These are phyloP conservation scores for Ceratobasidium sp. DNA, from an alignment of 1,284 basidiomycete genomes.

Conservation along the genomic window DNA sequence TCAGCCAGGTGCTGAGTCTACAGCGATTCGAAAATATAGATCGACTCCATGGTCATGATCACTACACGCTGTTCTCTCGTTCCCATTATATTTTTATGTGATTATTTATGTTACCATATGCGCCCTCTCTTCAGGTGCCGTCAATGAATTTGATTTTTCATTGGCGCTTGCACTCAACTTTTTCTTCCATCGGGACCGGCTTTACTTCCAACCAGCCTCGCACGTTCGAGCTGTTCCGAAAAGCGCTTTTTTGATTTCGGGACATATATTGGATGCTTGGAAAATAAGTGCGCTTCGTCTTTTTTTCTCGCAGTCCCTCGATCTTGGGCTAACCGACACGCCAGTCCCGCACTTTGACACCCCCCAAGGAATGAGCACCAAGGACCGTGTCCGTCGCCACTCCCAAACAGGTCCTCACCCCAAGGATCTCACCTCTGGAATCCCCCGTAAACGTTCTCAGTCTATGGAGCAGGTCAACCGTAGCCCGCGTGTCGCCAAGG, in stretches of 20 bases:
- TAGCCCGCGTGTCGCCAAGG: constrained; percentile 25
- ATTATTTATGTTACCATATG: no score
- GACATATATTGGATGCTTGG: constrained; percentile 16
- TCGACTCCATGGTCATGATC: no score
- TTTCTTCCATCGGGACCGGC: constrained; percentile 1
- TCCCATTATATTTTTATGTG: not conserved
- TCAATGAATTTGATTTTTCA: constrained; percentile 25
- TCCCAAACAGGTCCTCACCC: constrained; percentile 39
- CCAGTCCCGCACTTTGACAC: constrained; percentile 14
- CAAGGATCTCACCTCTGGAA: not conserved
- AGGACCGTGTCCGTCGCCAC: constrained; percentile 31
- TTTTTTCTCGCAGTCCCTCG: not conserved
- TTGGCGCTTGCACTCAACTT: constrained; percentile 25
- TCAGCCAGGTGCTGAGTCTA: not conserved
- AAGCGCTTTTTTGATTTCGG: not conserved
- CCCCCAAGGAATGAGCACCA: constrained; percentile 37
- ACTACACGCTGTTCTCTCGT: no score
- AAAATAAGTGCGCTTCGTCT: constrained; percentile 6
- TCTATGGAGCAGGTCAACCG: constrained; percentile 40
- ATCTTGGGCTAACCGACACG: constrained; percentile 12
- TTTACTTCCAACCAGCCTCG: constrained; percentile 7
- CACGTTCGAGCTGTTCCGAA: constrained; percentile 2
- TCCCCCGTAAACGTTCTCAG: constrained; percentile 39
- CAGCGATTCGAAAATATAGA: no score
- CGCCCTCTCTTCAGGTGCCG: no score